These are phyloP conservation scores for Carex sylvatica DNA, from an alignment of 202 grass and related monocot species.

Conservation along the genomic window DNA sequence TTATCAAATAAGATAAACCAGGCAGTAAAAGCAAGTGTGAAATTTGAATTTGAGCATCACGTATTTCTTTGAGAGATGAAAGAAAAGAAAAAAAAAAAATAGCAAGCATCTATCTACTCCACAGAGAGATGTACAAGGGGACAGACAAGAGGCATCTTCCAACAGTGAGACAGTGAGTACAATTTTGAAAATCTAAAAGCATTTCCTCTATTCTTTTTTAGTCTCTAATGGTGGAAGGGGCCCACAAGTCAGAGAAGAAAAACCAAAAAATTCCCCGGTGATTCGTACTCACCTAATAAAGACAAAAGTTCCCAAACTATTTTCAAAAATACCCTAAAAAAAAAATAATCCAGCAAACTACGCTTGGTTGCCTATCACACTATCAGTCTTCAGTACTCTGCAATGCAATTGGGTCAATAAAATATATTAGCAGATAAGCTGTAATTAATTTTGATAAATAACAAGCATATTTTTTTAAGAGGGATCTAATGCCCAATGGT, in stretches of 20 bases:
- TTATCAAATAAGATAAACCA: background rate
- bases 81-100: conserved; percentile 14
- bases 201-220: background rate
- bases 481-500: background rate
- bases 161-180: conserved; percentile 19
- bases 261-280: conserved; percentile 70
- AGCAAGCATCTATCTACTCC: conserved; percentile 26
- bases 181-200: background rate
- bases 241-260: conserved; percentile 83
- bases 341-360: conserved; percentile 41
- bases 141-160: conserved; percentile 31
- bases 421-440: background rate
- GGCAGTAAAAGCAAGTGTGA: background rate
- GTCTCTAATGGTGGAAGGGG: conserved; percentile 40
- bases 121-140: conserved; percentile 11
- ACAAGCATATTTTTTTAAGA: background rate
- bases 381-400: conserved; percentile 59
- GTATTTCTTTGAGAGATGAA: conserved; percentile 1
- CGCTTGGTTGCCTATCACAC: conserved; percentile 19
- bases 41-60: conserved; percentile 17
- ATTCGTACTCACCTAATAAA: conserved; percentile 59
- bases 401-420: conserved; percentile 19
- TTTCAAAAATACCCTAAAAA: conserved; percentile 57
- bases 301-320: conserved; percentile 38
- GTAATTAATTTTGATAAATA: background rate